A percentile compares a stretch with the other conserved stretches of the same genome.
These are phyloP conservation scores for Spathaspora arborariae DNA, from an alignment of 805 yeast species.

Conservation along the genomic window DNA sequence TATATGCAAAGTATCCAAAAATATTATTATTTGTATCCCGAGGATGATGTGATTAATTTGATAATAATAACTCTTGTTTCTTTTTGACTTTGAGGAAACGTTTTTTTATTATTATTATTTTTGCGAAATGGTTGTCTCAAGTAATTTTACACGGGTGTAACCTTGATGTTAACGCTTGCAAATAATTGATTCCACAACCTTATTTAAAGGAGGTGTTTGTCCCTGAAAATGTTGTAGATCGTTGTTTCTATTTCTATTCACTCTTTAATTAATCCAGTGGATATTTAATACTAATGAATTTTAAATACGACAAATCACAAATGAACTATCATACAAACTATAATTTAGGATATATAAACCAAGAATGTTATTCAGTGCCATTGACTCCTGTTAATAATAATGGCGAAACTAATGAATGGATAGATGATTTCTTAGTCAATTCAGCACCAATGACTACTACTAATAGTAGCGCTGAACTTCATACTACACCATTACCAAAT, in stretches of 20 bases:
- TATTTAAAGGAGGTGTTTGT: background rate
- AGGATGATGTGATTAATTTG: background rate
- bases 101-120: background rate
- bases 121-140: background rate
- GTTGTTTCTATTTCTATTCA: background rate
- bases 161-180: background rate
- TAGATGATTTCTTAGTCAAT: slow-evolving; percentile 13
- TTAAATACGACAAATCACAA: background rate
- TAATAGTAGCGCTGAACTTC: slow-evolving; percentile 3
- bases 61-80: background rate
- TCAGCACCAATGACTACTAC: slow-evolving; percentile 19
- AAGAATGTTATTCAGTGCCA: slow-evolving; percentile 7
- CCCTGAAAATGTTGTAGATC: background rate
- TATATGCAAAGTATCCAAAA: background rate
- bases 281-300: background rate
- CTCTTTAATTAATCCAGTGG: background rate
- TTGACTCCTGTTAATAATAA: slow-evolving; percentile 7
- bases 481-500: background rate
- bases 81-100: background rate
- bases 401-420: slow-evolving; percentile 15
- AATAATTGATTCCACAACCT: background rate
- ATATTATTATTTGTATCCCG: background rate
- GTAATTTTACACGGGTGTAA: background rate
- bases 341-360: background rate
- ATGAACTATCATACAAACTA: background rate